Evolutionary conservation across 495 filamentous ascomycete genomes (phyloP).

Genomic region (Neurospora tetraspora): DNA sequence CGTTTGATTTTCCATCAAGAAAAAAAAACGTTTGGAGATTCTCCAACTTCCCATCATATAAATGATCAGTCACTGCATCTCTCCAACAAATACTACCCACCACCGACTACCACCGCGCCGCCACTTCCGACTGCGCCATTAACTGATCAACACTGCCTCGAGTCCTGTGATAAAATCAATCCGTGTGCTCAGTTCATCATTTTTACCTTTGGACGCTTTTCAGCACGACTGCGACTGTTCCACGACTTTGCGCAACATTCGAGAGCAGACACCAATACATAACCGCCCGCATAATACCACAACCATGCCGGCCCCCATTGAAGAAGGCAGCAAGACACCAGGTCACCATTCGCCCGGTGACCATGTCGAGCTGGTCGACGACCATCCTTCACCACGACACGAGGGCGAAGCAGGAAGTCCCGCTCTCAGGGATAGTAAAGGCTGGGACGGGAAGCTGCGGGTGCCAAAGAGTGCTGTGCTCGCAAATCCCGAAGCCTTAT

Average conservation of each 20-base stretch:
- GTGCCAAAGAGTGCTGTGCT: constrained; percentile 52
- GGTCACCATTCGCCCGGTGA: constrained; percentile 8
- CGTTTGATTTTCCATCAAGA: background rate
- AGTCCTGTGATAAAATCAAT: background rate
- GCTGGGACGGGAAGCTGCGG: constrained; percentile 90
- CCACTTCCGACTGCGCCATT: background rate
- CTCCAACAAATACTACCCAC: background rate
- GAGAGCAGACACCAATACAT: background rate
- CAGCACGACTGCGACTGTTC: background rate
- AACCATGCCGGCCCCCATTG: constrained; percentile 26
- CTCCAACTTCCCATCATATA: background rate
- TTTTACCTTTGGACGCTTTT: background rate
- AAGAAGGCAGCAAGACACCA: constrained; percentile 24
- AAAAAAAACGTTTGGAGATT: background rate
- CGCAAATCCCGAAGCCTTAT: constrained; percentile 66
- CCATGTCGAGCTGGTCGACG: constrained; percentile 35
- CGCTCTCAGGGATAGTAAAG: constrained; percentile 52
- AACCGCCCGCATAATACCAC: background rate
- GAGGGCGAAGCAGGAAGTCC: constrained; percentile 32
- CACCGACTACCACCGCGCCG: background rate
- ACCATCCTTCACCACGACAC: constrained; percentile 26
- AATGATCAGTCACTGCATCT: background rate
- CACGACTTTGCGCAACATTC: background rate
- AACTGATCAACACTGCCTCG: background rate
- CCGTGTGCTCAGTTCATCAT: background rate